phyloP scores from a whole-genome alignment of 2,329 filamentous ascomycete genomes.

The Graphium sp. region DNA sequence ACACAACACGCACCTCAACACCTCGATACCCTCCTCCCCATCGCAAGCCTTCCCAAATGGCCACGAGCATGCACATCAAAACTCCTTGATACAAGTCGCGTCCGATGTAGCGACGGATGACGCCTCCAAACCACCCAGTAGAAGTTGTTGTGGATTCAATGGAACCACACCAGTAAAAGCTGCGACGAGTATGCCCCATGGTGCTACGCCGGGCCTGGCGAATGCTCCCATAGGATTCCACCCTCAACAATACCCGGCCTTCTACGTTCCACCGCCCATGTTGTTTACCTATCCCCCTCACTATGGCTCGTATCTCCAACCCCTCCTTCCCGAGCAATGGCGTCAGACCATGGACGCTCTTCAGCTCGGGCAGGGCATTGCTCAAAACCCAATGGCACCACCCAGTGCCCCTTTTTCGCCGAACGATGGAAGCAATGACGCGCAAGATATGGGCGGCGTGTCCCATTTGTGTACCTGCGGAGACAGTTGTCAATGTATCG shows the following conservation, averaged over 20 bases:
- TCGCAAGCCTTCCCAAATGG: too few relatives aligned
- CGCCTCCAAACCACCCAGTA: too few relatives aligned
- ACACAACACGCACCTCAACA: too few relatives aligned
- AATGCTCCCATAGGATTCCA: not conserved
- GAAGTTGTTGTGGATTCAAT: too few relatives aligned
- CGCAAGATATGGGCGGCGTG: conserved; percentile 11
- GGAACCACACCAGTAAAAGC: conserved; percentile 5
- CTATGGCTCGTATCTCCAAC: conserved; percentile 36
- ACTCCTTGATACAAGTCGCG: too few relatives aligned
- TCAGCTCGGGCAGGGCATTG: conserved; percentile 3
- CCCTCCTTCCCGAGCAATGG: conserved; percentile 36
- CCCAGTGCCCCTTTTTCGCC: too few relatives aligned
- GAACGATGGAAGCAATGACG: too few relatives aligned
- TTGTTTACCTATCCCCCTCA: conserved; percentile 34
- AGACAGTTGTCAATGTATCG: conserved; percentile 48
- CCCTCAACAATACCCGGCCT: conserved; percentile 1
- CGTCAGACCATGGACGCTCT: conserved; percentile 25
- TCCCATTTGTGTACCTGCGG: conserved; percentile 42
- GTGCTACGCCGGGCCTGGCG: too few relatives aligned
- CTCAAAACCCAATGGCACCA: conserved; percentile 1
- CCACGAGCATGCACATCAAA: too few relatives aligned
- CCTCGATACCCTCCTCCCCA: too few relatives aligned
- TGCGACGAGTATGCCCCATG: conserved; percentile 4
- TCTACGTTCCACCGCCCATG: conserved; percentile 1
- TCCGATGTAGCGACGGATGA: too few relatives aligned